Conservation (phyloP, 768 basidiomycete genomes). For the Phallus indusiatus region DNA sequence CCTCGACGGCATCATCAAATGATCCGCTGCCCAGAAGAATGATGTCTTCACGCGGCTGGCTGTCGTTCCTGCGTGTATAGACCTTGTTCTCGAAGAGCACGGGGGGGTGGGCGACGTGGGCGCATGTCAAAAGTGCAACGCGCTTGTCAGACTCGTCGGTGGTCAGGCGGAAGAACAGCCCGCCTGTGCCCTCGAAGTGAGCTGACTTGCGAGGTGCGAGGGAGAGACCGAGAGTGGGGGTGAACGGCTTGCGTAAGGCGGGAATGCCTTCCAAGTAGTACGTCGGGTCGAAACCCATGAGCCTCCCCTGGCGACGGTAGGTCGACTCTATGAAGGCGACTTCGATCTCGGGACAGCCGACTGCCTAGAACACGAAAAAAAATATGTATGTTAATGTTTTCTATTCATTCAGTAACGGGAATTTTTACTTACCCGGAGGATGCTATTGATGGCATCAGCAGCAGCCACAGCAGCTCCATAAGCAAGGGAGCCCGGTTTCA, state of each 20-base stretch:
- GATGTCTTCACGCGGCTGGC: slow-evolving; percentile 23
- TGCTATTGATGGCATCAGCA: slow-evolving; percentile 13
- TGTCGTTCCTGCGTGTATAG: slow-evolving; percentile 12
- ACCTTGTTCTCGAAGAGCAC: slow-evolving; percentile 17
- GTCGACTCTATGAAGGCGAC: slow-evolving; percentile 20
- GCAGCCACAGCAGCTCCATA: slow-evolving; percentile 16
- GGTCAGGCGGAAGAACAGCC: slow-evolving; percentile 23
- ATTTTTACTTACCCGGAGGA: no score
- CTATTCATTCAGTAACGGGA: no score
- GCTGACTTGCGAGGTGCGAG: slow-evolving; percentile 25
- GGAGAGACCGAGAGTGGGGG: slow-evolving; percentile 26
- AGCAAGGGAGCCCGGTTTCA: slow-evolving; percentile 17
- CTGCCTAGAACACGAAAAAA: no score
- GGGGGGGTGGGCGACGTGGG: slow-evolving; percentile 29
- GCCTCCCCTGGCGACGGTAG: slow-evolving; percentile 20
- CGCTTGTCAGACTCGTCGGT: slow-evolving; percentile 14
- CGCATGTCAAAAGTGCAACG: slow-evolving; percentile 23
- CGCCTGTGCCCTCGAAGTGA: slow-evolving; percentile 28
- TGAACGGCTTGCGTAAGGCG: slow-evolving; percentile 25
- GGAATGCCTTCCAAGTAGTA: slow-evolving; percentile 17
- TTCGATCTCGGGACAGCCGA: slow-evolving; percentile 19
- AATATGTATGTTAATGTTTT: no score
- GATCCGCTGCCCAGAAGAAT: slow-evolving; percentile 21
- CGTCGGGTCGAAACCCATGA: slow-evolving; percentile 21
- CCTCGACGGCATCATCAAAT: slow-evolving; percentile 19